Base-by-base conservation (phyloP, 805 yeast species). In the Wilhelminamyces savonicus region DNA sequence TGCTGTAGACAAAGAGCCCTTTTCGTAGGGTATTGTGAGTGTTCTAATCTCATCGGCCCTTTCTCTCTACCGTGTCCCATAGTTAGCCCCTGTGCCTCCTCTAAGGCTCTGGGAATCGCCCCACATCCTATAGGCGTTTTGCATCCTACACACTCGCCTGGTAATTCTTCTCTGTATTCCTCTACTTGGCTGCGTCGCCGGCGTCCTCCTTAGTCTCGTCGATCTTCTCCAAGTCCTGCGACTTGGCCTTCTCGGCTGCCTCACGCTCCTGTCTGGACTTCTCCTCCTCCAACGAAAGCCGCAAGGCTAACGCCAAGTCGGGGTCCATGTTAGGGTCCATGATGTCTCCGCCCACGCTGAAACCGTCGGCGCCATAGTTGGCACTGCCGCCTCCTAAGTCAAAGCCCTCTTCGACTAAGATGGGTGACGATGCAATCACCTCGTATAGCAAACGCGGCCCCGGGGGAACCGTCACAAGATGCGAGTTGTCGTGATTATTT, bases 281-380 rank as follows among this genome's bases (percentile, higher is more conserved):
- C 54, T 90, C 97, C 52, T 92, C 98, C 52, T 92, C 97, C 48
- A 92, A 68, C 1, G 97, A 90, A 56, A 92, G 68, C 52, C 97
- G 78, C 48, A 92, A 73, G 1, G 97, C 98, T 68, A 92, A 69
- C 0, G 97, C 98, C 52, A 92, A 74, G 59, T 92, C 98, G 19
- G 97, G 97, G 48, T 92, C 98, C 77, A 86, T 82, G 42, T 78
- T 78, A 19, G 95, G 90, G 57, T 90, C 97, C 23, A 63, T 51
- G 27, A 53, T 36, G 27, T 51, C 58, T 35, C 66, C 70, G 28
- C 46, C 56, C 16, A 57, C 71, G 16, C 58, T 66, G 28, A 62
- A 71, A 9, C 66, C 74, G 13, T 60, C 72, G 24, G 53, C 60
- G 35, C 51, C 58, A 20, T 57, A 63, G 24, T 49, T 53, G n/a